Base-by-base conservation (phyloP, 306 rosid species). In the Trifolium dubium region DNA sequence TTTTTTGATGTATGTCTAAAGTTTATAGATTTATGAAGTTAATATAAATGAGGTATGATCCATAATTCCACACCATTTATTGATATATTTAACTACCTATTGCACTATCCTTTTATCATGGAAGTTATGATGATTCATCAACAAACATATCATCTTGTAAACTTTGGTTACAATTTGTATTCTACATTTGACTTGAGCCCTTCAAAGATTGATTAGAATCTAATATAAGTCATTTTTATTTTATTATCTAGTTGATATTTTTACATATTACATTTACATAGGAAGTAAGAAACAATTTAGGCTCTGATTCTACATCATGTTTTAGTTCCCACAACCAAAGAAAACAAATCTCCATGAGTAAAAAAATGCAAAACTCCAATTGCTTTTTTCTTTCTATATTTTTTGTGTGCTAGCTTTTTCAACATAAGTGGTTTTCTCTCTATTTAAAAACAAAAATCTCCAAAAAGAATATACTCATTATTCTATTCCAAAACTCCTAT, bases 1-100 rank as follows among this genome's bases (percentile, higher is more conserved):
- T 73, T 73, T 58, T 62, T 18, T 72, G 46, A 51, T 75, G 61
- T 62, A 30, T 75, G 61, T 62, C 30, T 56, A 64, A 55, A 55
- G 13, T 23, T 55, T 55, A 10, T 23, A 55, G 62, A 55, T 23
- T 55, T 32, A 34, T 34, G 37, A 34, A 34, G 37, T 34, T 34
- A 34, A 5, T 5, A 5, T 34, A 23, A 23, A 34, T 34, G 59
- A 62, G 8, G 51, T 44, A 63, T 12, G 30, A 66, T 18, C 64
- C 31, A 37, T 3, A 63, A 15, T 15, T 63, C 13, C 46, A 35
- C n/a, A 35, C 6, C 64, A 35, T 34, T 34, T 23, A 23, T 23
- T 23, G 0, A 23, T 23, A 23, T 23, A 23, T 1, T 23, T n/a
- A n/a, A 1, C 23, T 23, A 23, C 23, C 23, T 23, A 1, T 23